A percentile compares a stretch with the other conserved stretches of the same genome.
Evolutionary conservation across 2,329 filamentous ascomycete species (phyloP).

Genomic region (Curvularia sp.): DNA sequence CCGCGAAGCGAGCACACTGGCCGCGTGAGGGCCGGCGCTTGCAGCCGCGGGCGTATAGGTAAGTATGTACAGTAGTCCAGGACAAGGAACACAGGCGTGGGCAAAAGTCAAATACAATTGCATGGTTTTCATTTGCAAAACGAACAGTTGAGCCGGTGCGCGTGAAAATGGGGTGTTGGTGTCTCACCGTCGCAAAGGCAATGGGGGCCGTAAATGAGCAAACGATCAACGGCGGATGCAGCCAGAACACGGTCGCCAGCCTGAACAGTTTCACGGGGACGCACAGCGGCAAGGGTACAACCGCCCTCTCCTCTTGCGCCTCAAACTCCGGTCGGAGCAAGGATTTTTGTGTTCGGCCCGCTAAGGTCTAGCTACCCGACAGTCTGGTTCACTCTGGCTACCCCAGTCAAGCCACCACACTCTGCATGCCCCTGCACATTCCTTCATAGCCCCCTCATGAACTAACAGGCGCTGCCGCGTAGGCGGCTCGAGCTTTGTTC

Average conservation of each 20-base stretch:
- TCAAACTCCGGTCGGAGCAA: slow-evolving; percentile 36
- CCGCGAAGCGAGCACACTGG: slow-evolving; percentile 36
- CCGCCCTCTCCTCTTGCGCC: slow-evolving; percentile 36
- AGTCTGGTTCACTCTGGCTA: slow-evolving; percentile 29
- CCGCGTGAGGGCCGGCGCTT: slow-evolving; percentile 50
- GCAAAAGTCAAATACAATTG: slow-evolving; percentile 22
- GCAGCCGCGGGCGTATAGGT: slow-evolving; percentile 30
- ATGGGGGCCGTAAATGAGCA: slow-evolving; percentile 16
- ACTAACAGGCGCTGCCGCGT: slow-evolving; percentile 49
- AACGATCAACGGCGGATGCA: slow-evolving; percentile 26
- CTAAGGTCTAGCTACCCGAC: slow-evolving; percentile 41
- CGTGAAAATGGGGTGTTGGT: slow-evolving; percentile 27
- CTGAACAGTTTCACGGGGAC: slow-evolving; percentile 19
- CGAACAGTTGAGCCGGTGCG: slow-evolving; percentile 20
- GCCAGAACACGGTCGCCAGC: slow-evolving; percentile 16
- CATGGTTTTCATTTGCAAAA: slow-evolving; percentile 19
- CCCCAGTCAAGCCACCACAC: slow-evolving; percentile 33
- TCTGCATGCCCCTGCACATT: slow-evolving; percentile 14
- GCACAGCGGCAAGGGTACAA: slow-evolving; percentile 26
- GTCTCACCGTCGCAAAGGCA: slow-evolving; percentile 26
- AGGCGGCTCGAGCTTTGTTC: slow-evolving; percentile 42
- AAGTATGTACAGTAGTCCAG: slow-evolving; percentile 12
- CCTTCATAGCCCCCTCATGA: slow-evolving; percentile 35
- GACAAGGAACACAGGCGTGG: slow-evolving; percentile 16
- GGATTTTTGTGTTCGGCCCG: slow-evolving; percentile 42